Base-by-base conservation (phyloP, 163 green algal genomes). In the Chlorella variabilis region DNA sequence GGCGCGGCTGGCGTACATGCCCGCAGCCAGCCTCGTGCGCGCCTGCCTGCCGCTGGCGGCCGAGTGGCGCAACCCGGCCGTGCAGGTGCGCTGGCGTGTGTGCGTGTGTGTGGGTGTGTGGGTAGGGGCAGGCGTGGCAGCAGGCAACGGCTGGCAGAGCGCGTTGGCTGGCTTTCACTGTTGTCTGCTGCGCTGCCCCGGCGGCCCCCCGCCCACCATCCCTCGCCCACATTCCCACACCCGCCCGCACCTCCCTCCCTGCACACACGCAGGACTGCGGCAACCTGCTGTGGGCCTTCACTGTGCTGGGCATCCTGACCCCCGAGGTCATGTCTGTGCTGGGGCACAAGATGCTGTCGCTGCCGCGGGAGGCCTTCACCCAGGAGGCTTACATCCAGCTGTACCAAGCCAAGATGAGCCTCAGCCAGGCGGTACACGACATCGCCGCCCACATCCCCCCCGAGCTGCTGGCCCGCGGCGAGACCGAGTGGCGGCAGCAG, bases 211-310 rank as follows among this genome's bases (percentile, higher is more conserved):
- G 45, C 45, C 11, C 45, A 54, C 11, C 45, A 54, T 11, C 11
- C 11, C 54, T 63, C 23, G 23, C 18, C 54, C 15, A 63, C 54
- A n/a, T 6, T 63, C 23, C 23, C 18, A 45, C 23, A 38, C 11
- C 31, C 27, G 51, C 25, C 49, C 31, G 15, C 6, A 36, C 25
- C n/a, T 13, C 0, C 27, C 9, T n/a, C 58, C 36, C 36, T 7
- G 2, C 56, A 25, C 59, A 20, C 41, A 21, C 13, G 27, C 77
- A 88, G 82, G 87, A 91, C 65, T 61, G 85, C 51, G 87, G 84
- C 78, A 91, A 91, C 82, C 80, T 77, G 42, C 75, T 91, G 81
- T 89, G 84, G 81, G 75, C 81, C n/a, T 67, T 86, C n/a, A 77
- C 82, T 0, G 84, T 81, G 15, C 75, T 91, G 58, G 84, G 87